Evolutionary conservation across 305 asterid species (phyloP), one percentile per base, ranked within the genome.

Genomic region (Withania somnifera): DNA sequence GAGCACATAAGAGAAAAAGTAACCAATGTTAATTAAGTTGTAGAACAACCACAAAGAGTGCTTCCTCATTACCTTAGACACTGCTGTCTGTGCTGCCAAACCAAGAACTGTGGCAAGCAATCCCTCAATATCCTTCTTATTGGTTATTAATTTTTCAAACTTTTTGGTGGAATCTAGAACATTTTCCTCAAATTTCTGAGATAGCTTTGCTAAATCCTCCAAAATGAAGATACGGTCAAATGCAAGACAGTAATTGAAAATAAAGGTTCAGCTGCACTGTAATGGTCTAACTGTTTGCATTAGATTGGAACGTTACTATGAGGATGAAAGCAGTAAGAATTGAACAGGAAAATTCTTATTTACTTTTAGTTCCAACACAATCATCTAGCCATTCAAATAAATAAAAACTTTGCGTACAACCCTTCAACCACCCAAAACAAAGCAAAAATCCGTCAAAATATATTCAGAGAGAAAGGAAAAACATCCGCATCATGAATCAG

Each of bases 81-180:
- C 93, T 54, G 99, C 99, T 84, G 98, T 94, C 89, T 96, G 99
- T 66, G 99, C 97, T 86, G 91, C 98, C 89, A 96, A 88, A 81
- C 99, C 99, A 84, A 94, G 97, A 86, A 97, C 95, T 36, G 93
- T 83, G 85, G 88, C 90, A 15, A 97, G 98, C 86, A 96, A 89
- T 58, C 99, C 99, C 81, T 94, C 99, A 79, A 96, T 87, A 32
- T 94, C 98, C 83, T 91, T 91, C 92, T 93, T 94, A 76, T 93
- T 95, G 10, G 93, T 93, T 79, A 96, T 88, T 88, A 96, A 84
- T 60, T 96, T 96, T 90, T 96, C 97, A 52, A 92, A 96, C 85
- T 94, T 96, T 90, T 96, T 96, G 63, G 99, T 96, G 50, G 98
- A 93, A 91, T 96, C 99, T 79, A 96, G 83, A 82, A 96, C 98